A percentile compares a stretch with the other conserved stretches of the same genome.
phyloP scores from a whole-genome alignment of 192 early-diverging fungal species.

The Phycomyces blakesleeanus region DNA sequence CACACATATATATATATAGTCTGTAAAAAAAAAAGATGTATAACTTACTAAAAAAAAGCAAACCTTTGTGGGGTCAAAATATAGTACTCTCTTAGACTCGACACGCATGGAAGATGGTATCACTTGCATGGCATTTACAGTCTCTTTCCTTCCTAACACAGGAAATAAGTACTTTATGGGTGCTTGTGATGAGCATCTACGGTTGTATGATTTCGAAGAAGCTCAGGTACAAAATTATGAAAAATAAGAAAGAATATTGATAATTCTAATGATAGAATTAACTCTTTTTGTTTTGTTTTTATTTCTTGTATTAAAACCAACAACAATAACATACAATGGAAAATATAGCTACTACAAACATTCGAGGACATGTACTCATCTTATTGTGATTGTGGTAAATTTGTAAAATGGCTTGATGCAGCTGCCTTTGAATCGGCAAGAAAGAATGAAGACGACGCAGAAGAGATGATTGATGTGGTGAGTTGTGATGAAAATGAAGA shows the following conservation, averaged over 20 bases:
- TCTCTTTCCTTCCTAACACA: constrained; percentile 87
- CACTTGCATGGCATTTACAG: constrained; percentile 95
- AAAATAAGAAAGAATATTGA: neutral
- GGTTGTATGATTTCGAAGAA: constrained; percentile 86
- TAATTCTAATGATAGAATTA: neutral
- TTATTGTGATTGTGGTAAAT: constrained; percentile 94
- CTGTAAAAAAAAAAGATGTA: too few relatives aligned
- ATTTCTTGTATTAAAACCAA: too few relatives aligned
- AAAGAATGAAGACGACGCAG: constrained; percentile 1
- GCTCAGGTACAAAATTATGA: constrained; percentile 45
- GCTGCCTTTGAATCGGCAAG: neutral
- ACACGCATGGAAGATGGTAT: constrained; percentile 81
- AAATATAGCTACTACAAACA: constrained; percentile 50
- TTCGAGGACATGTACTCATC: constrained; percentile 78
- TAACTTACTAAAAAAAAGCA: too few relatives aligned
- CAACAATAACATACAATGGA: neutral
- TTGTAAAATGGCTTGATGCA: constrained; percentile 69
- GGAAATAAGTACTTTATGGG: constrained; percentile 94
- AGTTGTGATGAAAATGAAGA: constrained; percentile 17
- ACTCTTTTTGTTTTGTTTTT: too few relatives aligned
- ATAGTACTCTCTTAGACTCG: constrained; percentile 55
- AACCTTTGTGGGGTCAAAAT: neutral
- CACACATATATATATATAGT: too few relatives aligned
- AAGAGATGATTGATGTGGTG: constrained; percentile 5
- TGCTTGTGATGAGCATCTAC: constrained; percentile 81